Conservation (phyloP, 2,329 filamentous ascomycete genomes). For the Colletotrichum aenigma region DNA sequence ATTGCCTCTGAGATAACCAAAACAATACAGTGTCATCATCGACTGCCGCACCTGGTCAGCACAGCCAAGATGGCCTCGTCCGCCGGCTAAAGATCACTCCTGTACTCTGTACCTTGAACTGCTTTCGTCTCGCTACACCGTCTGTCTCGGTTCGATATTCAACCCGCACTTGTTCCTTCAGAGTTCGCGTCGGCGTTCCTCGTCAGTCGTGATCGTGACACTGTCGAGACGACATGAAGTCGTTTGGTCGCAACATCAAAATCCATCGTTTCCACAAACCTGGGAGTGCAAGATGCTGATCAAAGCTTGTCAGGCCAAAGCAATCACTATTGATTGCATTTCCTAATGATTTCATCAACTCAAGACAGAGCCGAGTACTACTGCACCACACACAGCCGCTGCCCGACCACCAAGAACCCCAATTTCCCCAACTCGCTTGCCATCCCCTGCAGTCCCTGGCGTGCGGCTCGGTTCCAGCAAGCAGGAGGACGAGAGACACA, state of each 20-base stretch:
- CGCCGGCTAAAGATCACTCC: neutral
- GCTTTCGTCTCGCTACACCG: neutral
- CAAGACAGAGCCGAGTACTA: neutral
- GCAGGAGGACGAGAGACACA: neutral
- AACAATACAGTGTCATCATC: neutral
- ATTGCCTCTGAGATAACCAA: neutral
- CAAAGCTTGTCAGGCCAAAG: neutral
- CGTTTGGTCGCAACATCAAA: neutral
- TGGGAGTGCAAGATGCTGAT: neutral
- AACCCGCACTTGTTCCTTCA: neutral
- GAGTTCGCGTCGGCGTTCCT: neutral
- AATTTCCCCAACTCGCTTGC: conserved; percentile 2
- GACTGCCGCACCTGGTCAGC: neutral
- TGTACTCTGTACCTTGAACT: neutral
- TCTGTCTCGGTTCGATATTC: too few relatives aligned
- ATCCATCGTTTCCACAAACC: neutral
- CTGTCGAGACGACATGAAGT: neutral
- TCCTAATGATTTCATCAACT: neutral
- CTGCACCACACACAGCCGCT: neutral
- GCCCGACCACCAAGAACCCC: neutral
- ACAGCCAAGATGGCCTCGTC: neutral
- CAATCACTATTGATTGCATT: neutral
- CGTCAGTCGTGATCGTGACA: neutral
- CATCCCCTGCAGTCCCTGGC: neutral
- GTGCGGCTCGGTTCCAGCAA: conserved; percentile 3